Conservation (phyloP, 305 asterid genomes). For the Fraxinus velutina region DNA sequence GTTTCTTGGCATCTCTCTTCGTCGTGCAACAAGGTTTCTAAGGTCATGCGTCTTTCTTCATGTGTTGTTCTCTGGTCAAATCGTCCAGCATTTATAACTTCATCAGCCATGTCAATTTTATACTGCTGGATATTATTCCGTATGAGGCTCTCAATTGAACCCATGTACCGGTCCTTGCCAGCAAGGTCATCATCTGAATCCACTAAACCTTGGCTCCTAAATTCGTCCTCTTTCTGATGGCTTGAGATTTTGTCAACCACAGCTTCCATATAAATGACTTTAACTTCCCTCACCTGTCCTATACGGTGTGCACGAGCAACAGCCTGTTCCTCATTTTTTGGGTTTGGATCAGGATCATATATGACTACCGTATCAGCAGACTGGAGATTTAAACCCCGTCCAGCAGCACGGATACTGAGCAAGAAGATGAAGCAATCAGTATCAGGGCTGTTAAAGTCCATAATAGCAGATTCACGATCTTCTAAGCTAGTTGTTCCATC, state of each 20-base stretch:
- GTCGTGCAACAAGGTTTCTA: conserved; percentile 91
- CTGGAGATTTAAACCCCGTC: conserved; percentile 96
- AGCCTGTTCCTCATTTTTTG: conserved; percentile 99
- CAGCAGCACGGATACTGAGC: conserved; percentile 99
- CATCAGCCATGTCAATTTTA: conserved; percentile 99
- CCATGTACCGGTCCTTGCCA: conserved; percentile 94
- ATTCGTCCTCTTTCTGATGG: conserved; percentile 95
- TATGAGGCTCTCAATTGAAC: conserved; percentile 93
- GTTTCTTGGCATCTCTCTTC: conserved; percentile 98
- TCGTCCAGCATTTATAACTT: conserved; percentile 98
- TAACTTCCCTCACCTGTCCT: conserved; percentile 97
- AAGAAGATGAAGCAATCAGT: conserved; percentile 94
- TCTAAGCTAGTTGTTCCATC: conserved; percentile 98
- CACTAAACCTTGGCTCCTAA: conserved; percentile 62
- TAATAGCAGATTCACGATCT: conserved; percentile 97
- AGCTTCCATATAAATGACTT: conserved; percentile 97
- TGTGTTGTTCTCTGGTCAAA: conserved; percentile 99
- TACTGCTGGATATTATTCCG: conserved; percentile 97
- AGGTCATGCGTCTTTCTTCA: conserved; percentile 93
- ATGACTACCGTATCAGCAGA: conserved; percentile 97
- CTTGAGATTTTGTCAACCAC: conserved; percentile 89
- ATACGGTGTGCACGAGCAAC: conserved; percentile 99
- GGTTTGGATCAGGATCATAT: conserved; percentile 99
- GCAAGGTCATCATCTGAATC: conserved; percentile 97
- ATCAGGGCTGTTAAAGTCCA: conserved; percentile 83